phyloP scores from a whole-genome alignment of 345 rosid genomes.

The Capsella bursapastoris region DNA sequence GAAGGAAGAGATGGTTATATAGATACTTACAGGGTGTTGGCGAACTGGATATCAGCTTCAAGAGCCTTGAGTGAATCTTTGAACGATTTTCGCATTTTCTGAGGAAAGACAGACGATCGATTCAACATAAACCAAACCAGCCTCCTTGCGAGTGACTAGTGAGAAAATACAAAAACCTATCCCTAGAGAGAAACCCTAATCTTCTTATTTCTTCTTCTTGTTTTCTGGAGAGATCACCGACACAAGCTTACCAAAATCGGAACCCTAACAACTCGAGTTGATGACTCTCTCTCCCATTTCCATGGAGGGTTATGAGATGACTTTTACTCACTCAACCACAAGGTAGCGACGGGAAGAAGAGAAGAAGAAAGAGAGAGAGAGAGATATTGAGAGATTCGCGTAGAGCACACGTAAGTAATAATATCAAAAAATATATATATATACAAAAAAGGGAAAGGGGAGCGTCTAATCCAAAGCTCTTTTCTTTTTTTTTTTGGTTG shows the following conservation, averaged over 20 bases:
- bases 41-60: slow-evolving; percentile 98
- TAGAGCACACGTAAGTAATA: slow-evolving; percentile 71
- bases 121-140: slow-evolving; percentile 31
- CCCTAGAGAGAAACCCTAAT: slow-evolving; percentile 37
- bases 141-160: background rate
- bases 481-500: background rate
- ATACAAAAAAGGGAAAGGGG: background rate
- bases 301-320: slow-evolving; percentile 22
- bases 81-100: slow-evolving; percentile 82
- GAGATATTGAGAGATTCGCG: slow-evolving; percentile 54
- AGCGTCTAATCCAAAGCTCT: slow-evolving; percentile 25
- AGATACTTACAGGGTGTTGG: slow-evolving; percentile 80
- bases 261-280: slow-evolving; percentile 24
- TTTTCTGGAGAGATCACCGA: slow-evolving; percentile 22
- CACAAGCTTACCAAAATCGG: slow-evolving; percentile 16
- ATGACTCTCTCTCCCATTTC: slow-evolving; percentile 35
- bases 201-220: background rate
- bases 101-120: background rate
- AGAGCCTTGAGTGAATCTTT: slow-evolving; percentile 97
- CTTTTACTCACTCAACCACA: slow-evolving; percentile 18
- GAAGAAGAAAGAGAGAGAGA: slow-evolving; percentile 25
- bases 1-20: background rate
- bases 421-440: slow-evolving; percentile 36
- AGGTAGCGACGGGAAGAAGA: slow-evolving; percentile 23
- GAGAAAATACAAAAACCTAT: slow-evolving; percentile 34